phyloP scores from a whole-genome alignment of 345 rosid species.

The Gynandropsis gynandra region DNA sequence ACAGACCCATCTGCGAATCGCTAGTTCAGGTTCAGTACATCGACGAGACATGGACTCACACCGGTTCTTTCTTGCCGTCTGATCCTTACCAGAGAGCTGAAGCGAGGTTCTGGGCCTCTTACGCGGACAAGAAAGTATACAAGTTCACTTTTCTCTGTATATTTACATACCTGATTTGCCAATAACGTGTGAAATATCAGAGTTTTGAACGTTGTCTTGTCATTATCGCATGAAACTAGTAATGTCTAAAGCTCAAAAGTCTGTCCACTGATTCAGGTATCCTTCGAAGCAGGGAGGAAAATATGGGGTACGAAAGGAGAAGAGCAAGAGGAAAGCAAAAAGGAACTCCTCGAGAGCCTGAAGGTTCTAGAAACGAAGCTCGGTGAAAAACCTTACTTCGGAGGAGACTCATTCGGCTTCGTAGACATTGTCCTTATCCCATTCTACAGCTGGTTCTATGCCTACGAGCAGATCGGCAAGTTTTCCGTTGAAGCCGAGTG shows the following conservation, averaged over 20 bases:
- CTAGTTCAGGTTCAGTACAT: constrained; percentile 28
- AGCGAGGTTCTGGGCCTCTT: constrained; percentile 34
- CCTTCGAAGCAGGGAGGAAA: constrained; percentile 25
- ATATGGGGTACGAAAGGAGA: constrained; percentile 32
- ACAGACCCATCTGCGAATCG: constrained; percentile 20
- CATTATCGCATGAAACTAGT: too few relatives aligned
- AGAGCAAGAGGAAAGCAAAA: constrained; percentile 27
- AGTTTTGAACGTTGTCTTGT: not conserved
- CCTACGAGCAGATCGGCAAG: constrained; percentile 24
- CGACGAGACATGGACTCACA: constrained; percentile 27
- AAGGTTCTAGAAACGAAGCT: constrained; percentile 31
- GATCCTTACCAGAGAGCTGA: constrained; percentile 30
- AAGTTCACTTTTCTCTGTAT: not conserved
- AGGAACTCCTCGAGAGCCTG: constrained; percentile 25
- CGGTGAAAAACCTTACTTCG: constrained; percentile 27
- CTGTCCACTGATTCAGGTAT: constrained; percentile 16
- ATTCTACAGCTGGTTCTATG: constrained; percentile 30
- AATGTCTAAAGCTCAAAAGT: not conserved
- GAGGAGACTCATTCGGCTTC: constrained; percentile 27
- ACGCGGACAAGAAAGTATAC: constrained; percentile 30
- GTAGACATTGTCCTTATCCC: constrained; percentile 31
- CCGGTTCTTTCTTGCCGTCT: constrained; percentile 23
- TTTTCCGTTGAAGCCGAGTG: constrained; percentile 28
- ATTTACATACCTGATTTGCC: too few relatives aligned
- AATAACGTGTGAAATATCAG: not conserved